Evolutionary conservation across 2,329 filamentous ascomycete species (phyloP), one percentile per base, ranked within the genome.

Genomic region (Aureobasidium sp.): DNA sequence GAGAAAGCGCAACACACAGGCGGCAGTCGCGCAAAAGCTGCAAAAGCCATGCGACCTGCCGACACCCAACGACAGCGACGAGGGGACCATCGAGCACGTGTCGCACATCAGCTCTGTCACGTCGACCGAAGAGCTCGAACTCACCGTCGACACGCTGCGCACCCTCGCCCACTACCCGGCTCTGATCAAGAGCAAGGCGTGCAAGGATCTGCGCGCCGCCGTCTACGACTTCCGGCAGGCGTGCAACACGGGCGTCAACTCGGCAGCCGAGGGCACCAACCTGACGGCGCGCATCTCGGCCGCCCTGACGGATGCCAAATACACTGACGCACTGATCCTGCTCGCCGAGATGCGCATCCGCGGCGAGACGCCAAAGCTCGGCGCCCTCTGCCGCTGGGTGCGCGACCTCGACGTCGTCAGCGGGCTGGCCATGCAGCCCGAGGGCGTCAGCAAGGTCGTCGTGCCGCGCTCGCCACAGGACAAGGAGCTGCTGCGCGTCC

Each of bases 311-410:
- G 87, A 89, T 70, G 84, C 80, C 55, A 84, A 85, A 68, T 87
- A 85, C 66, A 79, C 78, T 11, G 86, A 89, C n/a, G 85, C 86
- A 5, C 80, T 80, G 57, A 80, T 89, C 17, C 70, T 88, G 15
- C 79, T 90, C 1, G 82, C 86, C 0, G 87, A 89, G 74, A 89
- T 89, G 87, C 79, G 82, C 34, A 84, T 89, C 20, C 77, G 86
- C n/a, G 76, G 78, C 3, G 81, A 89, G 64, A 80, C 82, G 20
- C 87, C 87, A 0, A 87, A 87, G 66, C 74, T 89, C 0, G 87
- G 87, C 22, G 85, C 87, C 1, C 73, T 89, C 8, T 89, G 86
- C 71, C 83, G 87, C 62, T 90, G 87, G 87, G 87, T 89, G 5
- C 81, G 87, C 62, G 86, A 88, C 68, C 75, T 89, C 29, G 87